Percentiles rank a stretch among this genome's conserved stretches.
These are phyloP conservation scores for Boletus reticuloceps DNA, from an alignment of 768 basidiomycete genomes.

Conservation along the genomic window DNA sequence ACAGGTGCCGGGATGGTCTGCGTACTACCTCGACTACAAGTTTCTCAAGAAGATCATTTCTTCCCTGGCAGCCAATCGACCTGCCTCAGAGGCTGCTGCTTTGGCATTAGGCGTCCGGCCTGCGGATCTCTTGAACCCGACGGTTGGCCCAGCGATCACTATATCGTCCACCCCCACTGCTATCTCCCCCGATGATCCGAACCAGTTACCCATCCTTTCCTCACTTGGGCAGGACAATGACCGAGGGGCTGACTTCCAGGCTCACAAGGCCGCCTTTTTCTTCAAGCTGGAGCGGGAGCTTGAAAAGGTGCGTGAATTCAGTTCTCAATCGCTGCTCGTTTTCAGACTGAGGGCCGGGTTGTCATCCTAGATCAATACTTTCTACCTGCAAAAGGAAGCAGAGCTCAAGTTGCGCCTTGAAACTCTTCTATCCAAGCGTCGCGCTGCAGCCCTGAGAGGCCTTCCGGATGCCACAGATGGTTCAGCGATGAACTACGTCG, in stretches of 20 bases:
- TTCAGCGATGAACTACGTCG: conserved; percentile 59
- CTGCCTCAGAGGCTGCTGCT: conserved; percentile 86
- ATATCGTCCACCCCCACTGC: conserved; percentile 19
- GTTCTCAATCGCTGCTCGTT: conserved; percentile 1
- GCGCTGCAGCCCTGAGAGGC: conserved; percentile 73
- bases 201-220: conserved; percentile 58
- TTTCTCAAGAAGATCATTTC: conserved; percentile 98
- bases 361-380: conserved; percentile 81
- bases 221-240: conserved; percentile 64
- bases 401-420: conserved; percentile 90
- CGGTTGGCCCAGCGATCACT: conserved; percentile 32
- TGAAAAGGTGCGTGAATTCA: conserved; percentile 70
- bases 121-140: conserved; percentile 42
- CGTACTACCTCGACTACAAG: conserved; percentile 98
- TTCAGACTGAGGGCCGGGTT: neutral
- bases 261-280: conserved; percentile 97
- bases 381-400: conserved; percentile 96
- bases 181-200: conserved; percentile 38
- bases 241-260: conserved; percentile 83
- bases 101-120: conserved; percentile 82
- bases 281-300: conserved; percentile 97
- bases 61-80: conserved; percentile 85
- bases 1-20: conserved; percentile 96
- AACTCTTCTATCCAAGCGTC: conserved; percentile 89
- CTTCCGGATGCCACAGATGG: conserved; percentile 67